Evolutionary conservation across 108 stramenopile species (phyloP).

Genomic region (Cyclotella baltica): DNA sequence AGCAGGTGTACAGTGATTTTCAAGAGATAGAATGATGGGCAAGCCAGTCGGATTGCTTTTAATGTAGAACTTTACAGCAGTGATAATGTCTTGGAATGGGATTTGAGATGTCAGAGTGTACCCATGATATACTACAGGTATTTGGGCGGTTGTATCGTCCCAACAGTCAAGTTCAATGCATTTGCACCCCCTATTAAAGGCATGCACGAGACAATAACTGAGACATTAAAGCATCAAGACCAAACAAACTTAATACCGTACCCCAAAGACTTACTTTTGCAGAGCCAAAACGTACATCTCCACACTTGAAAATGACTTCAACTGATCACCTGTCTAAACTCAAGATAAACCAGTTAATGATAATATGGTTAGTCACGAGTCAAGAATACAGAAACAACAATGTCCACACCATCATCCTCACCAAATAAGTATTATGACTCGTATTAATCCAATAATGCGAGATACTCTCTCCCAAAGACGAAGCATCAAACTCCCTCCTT

Average conservation of each 20-base stretch:
- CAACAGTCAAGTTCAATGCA: constrained; percentile 98
- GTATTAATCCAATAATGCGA: constrained; percentile 94
- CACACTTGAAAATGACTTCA: constrained; percentile 76
- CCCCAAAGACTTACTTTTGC: constrained; percentile 37
- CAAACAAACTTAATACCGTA: too few relatives aligned
- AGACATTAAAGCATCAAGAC: too few relatives aligned
- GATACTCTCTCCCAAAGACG: constrained; percentile 71
- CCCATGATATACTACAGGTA: constrained; percentile 93
- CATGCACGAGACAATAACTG: not conserved
- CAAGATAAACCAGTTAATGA: not conserved
- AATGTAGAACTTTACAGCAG: constrained; percentile 72
- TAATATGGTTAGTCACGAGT: not conserved
- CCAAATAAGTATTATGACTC: constrained; percentile 96
- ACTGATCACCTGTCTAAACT: constrained; percentile 88
- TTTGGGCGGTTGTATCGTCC: constrained; percentile 70
- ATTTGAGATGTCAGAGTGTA: constrained; percentile 92
- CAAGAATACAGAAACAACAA: not conserved
- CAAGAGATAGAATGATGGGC: constrained; percentile 95
- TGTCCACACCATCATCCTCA: not conserved
- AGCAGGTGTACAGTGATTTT: constrained; percentile 93
- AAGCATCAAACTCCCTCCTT: constrained; percentile 47
- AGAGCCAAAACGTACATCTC: constrained; percentile 79
- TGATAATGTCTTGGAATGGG: constrained; percentile 74
- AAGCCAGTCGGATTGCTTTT: constrained; percentile 58
- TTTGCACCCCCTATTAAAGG: constrained; percentile 80